phyloP scores from a whole-genome alignment of 2,329 filamentous ascomycete species.

The Penicillium sp. region DNA sequence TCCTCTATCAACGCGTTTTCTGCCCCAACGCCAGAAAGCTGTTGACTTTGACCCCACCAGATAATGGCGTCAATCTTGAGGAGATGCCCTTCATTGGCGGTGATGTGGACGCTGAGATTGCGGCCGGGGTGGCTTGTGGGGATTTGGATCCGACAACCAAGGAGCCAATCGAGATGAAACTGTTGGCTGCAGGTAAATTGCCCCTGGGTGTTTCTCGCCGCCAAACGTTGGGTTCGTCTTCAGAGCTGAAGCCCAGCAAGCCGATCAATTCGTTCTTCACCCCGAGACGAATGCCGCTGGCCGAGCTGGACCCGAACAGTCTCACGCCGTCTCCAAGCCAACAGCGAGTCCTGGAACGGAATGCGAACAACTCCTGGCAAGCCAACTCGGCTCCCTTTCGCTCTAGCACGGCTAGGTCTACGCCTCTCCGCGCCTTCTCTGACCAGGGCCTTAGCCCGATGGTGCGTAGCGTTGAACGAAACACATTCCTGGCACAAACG shows the following conservation, averaged over 20 bases:
- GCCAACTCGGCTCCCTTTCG: slow-evolving; percentile 49
- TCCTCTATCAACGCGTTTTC: slow-evolving; percentile 91
- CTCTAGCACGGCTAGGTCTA: slow-evolving; percentile 33
- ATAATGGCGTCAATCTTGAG: slow-evolving; percentile 60
- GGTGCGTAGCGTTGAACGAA: slow-evolving; percentile 41
- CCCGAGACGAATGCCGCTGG: slow-evolving; percentile 60
- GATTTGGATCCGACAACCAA: slow-evolving; percentile 91
- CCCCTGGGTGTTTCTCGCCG: slow-evolving; percentile 37
- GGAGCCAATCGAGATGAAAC: slow-evolving; percentile 51
- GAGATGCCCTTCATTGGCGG: slow-evolving; percentile 80
- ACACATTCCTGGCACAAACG: slow-evolving; percentile 41
- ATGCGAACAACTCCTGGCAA: slow-evolving; percentile 55
- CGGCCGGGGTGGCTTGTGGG: slow-evolving; percentile 71
- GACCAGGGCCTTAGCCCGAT: slow-evolving; percentile 41
- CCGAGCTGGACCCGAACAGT: slow-evolving; percentile 65
- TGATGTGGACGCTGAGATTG: slow-evolving; percentile 65
- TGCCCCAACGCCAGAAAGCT: slow-evolving; percentile 70
- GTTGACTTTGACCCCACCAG: slow-evolving; percentile 70
- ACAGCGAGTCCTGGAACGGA: slow-evolving; percentile 55
- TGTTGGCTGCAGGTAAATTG: slow-evolving; percentile 31
- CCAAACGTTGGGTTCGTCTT: slow-evolving; percentile 44
- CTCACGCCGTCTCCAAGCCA: slow-evolving; percentile 66
- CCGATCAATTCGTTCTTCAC: slow-evolving; percentile 66
- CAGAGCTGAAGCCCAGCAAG: slow-evolving; percentile 58
- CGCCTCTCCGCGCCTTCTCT: slow-evolving; percentile 38